Evolutionary conservation across 164 flowering plant genomes (phyloP), one percentile per base, ranked within the genome.

Genomic region (Pachysandra terminalis): DNA sequence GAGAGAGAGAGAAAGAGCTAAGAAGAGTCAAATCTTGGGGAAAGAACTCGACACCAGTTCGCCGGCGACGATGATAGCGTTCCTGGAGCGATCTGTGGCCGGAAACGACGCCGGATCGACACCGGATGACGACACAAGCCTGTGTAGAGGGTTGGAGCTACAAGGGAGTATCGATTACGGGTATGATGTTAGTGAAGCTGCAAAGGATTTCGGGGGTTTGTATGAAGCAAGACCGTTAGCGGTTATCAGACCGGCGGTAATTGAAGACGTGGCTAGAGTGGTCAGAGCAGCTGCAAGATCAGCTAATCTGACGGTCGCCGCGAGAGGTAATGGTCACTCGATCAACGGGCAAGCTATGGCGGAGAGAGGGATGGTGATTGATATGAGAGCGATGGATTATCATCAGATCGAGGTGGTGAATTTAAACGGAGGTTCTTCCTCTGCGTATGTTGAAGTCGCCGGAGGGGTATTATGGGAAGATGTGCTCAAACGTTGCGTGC

Each of bases 291-390:
- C 91, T 0, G 37, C 69, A 0, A 60, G 65, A 22, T 78, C 86
- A 0, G 25, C 76, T 1, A 66, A 67, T 61, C 83, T 91, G 35
- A 88, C 97, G 58, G 97, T 94, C 17, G 92, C 97, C 0, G 97
- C 97, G 1, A 69, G 97, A 23, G 98, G 98, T 5, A 91, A 88
- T 74, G 97, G 95, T 56, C 98, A 94, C 83, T 91, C 97, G 0
- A 87, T 88, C 76, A 79, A 90, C 86, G 98, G 98, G 53, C 98
- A 94, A 75, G 90, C 97, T 21, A 83, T 84, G 90, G 80, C 95
- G 37, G 81, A 84, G 19, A 56, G 79, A 0, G 98, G 98, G 0
- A 68, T 94, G 40, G 95, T 94, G 51, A 22, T 91, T 9, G 93
- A 91, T 70, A 94, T 90, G 97, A 65, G 85, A 5, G 65, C 87